Base-by-base conservation (phyloP, 352 stramenopile genomes). In the Phytophthora podocarpi region DNA sequence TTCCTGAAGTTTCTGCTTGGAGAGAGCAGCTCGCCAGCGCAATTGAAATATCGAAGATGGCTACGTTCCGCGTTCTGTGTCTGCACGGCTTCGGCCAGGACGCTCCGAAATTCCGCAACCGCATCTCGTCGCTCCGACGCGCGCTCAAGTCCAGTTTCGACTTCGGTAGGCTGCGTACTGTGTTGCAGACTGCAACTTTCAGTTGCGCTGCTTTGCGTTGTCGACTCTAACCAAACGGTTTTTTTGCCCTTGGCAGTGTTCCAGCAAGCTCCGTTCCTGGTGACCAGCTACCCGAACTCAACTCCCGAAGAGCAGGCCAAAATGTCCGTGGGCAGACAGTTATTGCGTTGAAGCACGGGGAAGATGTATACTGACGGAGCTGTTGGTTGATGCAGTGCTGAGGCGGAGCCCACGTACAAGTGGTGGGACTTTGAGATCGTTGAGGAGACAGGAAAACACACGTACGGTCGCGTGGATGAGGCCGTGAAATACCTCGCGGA, bases 71-170 rank as follows among this genome's bases (percentile, higher is more conserved):
- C 35, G 74, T 95, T 20, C 65, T 95, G 20, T 95, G 87, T 67
- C 70, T 95, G 12, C 87, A 95, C 52, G 87, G 87, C 40, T 91
- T 92, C 47, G 80, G 81, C 46, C 87, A 95, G 62, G 89, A 87
- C 50, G 80, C 75, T 18, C 65, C 76, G 27, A 90, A 83, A 45
- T 71, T 95, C 41, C 80, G 82, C 31, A 78, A 72, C 15, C 78
- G 85, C 52, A 93, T 95, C 32, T 81, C 83, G 7, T 80, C 81
- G 1, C 87, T 87, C 40, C 74, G 82, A 7, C 78, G 86, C 7
- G 70, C 78, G 12, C 82, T 93, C 60, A 93, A 95, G 63, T 88
- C 70, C 28, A 88, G 46, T 12, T 76, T 89, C n/a, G 84, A 95
- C 40, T 95, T 95, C 45, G 84, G 86, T 95, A 58, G 11, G 31